These are phyloP conservation scores for Dendrobium nobile DNA, from an alignment of 106 monocot genomes.

Conservation along the genomic window DNA sequence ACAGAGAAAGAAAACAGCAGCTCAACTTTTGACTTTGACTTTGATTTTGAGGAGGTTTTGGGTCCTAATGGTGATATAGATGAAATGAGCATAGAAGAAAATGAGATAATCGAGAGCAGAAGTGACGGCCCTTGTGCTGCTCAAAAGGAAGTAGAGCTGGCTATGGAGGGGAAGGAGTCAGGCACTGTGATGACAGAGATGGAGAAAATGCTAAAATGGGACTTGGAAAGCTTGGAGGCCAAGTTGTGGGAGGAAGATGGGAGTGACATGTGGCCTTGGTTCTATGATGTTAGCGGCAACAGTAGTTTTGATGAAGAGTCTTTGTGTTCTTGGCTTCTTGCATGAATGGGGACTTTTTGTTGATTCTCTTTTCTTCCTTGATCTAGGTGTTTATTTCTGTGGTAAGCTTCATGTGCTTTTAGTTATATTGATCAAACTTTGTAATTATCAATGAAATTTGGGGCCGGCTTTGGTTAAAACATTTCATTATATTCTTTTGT, in stretches of 20 bases:
- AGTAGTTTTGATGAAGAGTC: not conserved
- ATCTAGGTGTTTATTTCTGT: too few species aligned
- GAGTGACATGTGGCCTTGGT: constrained; percentile 13
- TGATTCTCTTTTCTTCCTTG: not conserved
- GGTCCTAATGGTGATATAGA: not conserved
- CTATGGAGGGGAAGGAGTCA: not conserved
- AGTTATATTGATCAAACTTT: too few species aligned
- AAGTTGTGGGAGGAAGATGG: constrained; percentile 13
- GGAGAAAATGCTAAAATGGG: constrained; percentile 15
- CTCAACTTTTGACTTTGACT: not conserved
- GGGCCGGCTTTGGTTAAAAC: too few species aligned
- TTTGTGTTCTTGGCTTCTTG: not conserved
- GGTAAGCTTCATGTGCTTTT: too few species aligned
- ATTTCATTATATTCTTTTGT: too few species aligned
- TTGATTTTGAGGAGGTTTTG: constrained; percentile 9
- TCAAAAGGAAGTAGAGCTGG: not conserved
- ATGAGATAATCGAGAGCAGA: not conserved
- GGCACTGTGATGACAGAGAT: not conserved
- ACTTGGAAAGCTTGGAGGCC: constrained; percentile 12
- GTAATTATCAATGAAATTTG: too few species aligned
- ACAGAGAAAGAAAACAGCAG: not conserved
- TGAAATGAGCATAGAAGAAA: not conserved
- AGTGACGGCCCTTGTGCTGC: not conserved
- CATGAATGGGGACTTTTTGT: not conserved
- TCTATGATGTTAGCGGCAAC: not conserved